phyloP scores from a whole-genome alignment of 2,329 filamentous ascomycete species.

The Ceratocystis albifundus region DNA sequence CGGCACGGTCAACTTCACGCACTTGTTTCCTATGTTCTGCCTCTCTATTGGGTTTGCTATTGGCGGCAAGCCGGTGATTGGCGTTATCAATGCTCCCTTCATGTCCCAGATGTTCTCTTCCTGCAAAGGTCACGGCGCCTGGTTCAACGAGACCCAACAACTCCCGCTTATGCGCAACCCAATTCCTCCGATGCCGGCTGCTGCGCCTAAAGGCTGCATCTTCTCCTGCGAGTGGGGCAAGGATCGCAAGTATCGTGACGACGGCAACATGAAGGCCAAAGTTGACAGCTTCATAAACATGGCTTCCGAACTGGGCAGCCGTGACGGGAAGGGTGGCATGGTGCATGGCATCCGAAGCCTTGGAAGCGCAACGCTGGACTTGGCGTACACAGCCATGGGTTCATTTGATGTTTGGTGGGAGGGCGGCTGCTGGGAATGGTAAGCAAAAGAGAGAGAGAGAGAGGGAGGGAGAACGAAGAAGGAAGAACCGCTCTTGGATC shows the following conservation, averaged over 20 bases:
- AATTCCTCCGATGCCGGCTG: constrained; percentile 49
- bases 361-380: constrained; percentile 60
- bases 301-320: constrained; percentile 52
- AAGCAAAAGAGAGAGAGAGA: constrained; percentile 25
- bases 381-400: constrained; percentile 65
- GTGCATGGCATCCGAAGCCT: constrained; percentile 64
- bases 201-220: constrained; percentile 57
- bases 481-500: neutral
- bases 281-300: constrained; percentile 65
- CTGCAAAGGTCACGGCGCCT: constrained; percentile 54
- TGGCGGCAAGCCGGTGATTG: constrained; percentile 49
- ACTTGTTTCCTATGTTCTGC: constrained; percentile 72
- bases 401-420: constrained; percentile 76
- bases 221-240: constrained; percentile 74
- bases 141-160: constrained; percentile 51
- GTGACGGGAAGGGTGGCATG: constrained; percentile 61
- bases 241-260: constrained; percentile 53
- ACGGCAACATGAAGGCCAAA: constrained; percentile 59
- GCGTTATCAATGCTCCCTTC: constrained; percentile 62
- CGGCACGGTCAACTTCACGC: constrained; percentile 71
- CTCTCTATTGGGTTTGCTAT: constrained; percentile 62
- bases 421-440: constrained; percentile 72
- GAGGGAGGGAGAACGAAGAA: too few species aligned
- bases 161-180: constrained; percentile 54
- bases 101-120: constrained; percentile 58